phyloP scores from a whole-genome alignment of 108 stramenopile species.

The Pinguiococcus pyrenoidosus region DNA sequence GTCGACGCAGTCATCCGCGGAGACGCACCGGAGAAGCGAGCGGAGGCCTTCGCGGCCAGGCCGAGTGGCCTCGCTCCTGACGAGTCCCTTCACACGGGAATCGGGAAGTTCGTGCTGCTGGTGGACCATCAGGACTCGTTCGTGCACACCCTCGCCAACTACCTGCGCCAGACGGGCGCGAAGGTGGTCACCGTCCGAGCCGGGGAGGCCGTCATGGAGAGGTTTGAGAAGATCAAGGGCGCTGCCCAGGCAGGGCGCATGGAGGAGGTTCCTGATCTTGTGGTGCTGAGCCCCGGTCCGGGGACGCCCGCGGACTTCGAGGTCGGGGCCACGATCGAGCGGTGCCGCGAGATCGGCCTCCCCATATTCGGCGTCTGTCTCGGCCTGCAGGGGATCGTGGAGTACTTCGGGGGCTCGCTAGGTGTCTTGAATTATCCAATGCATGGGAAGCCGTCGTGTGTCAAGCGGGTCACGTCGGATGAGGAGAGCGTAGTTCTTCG shows the following conservation, averaged over 20 bases:
- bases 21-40: constrained; percentile 22
- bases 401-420: constrained; percentile 84
- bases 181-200: constrained; percentile 71
- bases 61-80: background rate
- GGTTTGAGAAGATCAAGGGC: background rate
- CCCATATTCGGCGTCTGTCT: constrained; percentile 94
- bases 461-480: constrained; percentile 50
- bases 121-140: constrained; percentile 97
- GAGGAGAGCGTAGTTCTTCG: constrained; percentile 59
- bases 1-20: constrained; percentile 60
- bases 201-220: too few relatives aligned
- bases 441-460: constrained; percentile 82
- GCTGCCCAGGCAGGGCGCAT: background rate
- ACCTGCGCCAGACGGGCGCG: constrained; percentile 91
- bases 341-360: constrained; percentile 53
- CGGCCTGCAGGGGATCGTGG: constrained; percentile 93
- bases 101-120: constrained; percentile 68
- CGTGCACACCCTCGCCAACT: constrained; percentile 94
- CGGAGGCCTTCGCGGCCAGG: constrained; percentile 4
- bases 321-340: constrained; percentile 60
- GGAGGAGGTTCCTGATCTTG: constrained; percentile 23
- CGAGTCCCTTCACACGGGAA: constrained; percentile 27
- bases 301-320: constrained; percentile 86
- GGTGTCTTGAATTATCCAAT: constrained; percentile 82
- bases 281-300: constrained; percentile 89